Percentiles rank a stretch among this genome's conserved stretches.
Evolutionary conservation across 352 stramenopile genomes (phyloP).

Genomic region (Thraustochytrium sp.): DNA sequence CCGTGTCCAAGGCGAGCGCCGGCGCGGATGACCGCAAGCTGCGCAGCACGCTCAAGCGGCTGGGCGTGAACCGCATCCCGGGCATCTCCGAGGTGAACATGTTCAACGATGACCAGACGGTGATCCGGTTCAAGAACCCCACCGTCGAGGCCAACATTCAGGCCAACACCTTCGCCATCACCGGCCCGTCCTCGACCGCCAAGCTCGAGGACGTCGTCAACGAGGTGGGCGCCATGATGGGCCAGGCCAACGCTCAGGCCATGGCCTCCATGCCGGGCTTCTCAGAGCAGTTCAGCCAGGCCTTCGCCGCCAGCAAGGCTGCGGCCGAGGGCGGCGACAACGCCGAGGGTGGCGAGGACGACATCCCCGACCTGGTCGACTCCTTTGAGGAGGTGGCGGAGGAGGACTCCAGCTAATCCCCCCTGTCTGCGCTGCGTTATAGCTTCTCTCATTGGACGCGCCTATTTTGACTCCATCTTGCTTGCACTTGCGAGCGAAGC

Average conservation of each 20-base stretch:
- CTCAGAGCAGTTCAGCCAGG: neutral
- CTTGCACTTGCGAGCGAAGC: no score
- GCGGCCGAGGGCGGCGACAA: neutral
- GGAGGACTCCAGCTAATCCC: neutral
- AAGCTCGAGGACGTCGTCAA: constrained; percentile 47
- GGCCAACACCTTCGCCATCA: constrained; percentile 96
- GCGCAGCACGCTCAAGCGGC: constrained; percentile 91
- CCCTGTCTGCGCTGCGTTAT: neutral
- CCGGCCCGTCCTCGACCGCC: constrained; percentile 88
- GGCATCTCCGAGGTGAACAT: constrained; percentile 99
- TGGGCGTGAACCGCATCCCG: constrained; percentile 94
- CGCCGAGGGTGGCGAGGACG: neutral
- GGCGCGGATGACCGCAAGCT: constrained; percentile 96
- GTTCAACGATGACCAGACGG: constrained; percentile 97
- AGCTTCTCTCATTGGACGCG: no score
- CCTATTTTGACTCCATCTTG: no score
- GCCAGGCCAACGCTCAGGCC: constrained; percentile 5
- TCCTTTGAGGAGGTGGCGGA: constrained; percentile 21
- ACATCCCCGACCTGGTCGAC: constrained; percentile 7
- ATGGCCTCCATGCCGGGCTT: constrained; percentile 21
- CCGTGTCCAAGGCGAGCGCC: constrained; percentile 63
- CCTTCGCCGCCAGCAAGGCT: neutral
- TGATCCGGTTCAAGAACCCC: constrained; percentile 95
- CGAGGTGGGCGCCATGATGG: constrained; percentile 23
- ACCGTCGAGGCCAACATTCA: constrained; percentile 64